Evolutionary conservation across 495 filamentous ascomycete species (phyloP), one percentile per base, ranked within the genome.

Genomic region (Letharia lupina): DNA sequence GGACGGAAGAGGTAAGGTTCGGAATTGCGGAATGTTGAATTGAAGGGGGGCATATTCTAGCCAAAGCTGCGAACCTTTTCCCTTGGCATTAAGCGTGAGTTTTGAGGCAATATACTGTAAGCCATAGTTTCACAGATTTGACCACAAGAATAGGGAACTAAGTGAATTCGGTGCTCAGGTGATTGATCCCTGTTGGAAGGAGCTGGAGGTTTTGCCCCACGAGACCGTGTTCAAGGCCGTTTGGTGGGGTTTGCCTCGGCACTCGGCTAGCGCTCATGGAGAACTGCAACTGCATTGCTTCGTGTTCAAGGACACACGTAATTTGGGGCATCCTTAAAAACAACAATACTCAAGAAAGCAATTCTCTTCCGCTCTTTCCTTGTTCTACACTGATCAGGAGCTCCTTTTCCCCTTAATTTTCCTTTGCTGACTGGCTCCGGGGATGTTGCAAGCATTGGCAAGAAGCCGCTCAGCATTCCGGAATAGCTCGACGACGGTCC

Each of bases 361-460:
- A 18, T 33, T 37, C 7, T 20, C 23, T 37, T 12, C 54, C 15
- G 2, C 33, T n/a, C 54, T 37, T 57, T 6, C 39, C 20, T 56
- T 33, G 12, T 33, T 28, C 12, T 57, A 33, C 20, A 10, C 54
- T 18, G 15, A 57, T 57, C 15, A 20, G 15, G 33, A 37, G 4
- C 12, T 57, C 16, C 28, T 20, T 37, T 57, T 16, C 54, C 3
- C 11, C 15, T 57, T 37, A 0, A 37, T 2, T 10, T 12, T 37
- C 52, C 33, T 57, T 57, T 57, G 54, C 33, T 37, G 33, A 35
- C 33, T 57, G 13, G 50, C 31, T 56, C 64, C 64, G 77, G 67
- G 67, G 70, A 80, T 80, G 78, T 79, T 78, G 72, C 75, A 75
- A 69, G 77, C 68, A 64, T 70, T 81, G 57, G 73, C 73, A 67